Evolutionary conservation across 1,284 basidiomycete genomes (phyloP), one percentile per base, ranked within the genome.

Genomic region (Pseudozyma sp.): DNA sequence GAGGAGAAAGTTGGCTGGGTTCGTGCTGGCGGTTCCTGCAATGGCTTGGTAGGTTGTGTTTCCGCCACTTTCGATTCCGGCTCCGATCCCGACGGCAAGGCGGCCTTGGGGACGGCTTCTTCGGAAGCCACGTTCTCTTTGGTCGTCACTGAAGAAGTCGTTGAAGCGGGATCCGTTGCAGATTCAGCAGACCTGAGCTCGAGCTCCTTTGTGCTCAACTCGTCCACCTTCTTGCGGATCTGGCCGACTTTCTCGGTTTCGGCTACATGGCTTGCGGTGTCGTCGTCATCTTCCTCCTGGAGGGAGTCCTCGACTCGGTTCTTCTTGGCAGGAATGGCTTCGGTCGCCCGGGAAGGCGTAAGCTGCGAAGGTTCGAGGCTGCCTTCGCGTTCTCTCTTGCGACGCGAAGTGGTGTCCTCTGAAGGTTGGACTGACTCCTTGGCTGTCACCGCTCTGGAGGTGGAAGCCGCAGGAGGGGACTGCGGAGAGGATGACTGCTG

Each of bases 161-260:
- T 37, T 11, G 47, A 7, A 30, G 29, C 33, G 34, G 35, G 24
- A 13, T 35, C 46, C n/a, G 48, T 30, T 10, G 53, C 29, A 3
- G 47, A n/a, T n/a, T 47, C 42, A 2, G 51, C 57, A 7, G 47
- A 47, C 14, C 60, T 50, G 50, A 57, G 47, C 56, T 76, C 77
- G 33, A 72, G 45, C 50, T 54, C 53, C 43, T 54, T 54, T 43
- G 74, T 78, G 64, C 71, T 80, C 19, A 81, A 29, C 40, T 80
- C 70, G 30, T 75, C 52, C 29, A 80, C 79, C 50, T 76, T 72
- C 44, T 80, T 63, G 44, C 78, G 71, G 43, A 81, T 81, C 16
- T 78, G 78, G 3, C 79, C 78, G 10, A 81, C 79, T 50, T 73
- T 78, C 53, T 80, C 76, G 17, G 72, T 71, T 35, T 79, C 73